Base-by-base conservation (phyloP, 1,139 yeast species). In the Kluyveromyces sp. region DNA sequence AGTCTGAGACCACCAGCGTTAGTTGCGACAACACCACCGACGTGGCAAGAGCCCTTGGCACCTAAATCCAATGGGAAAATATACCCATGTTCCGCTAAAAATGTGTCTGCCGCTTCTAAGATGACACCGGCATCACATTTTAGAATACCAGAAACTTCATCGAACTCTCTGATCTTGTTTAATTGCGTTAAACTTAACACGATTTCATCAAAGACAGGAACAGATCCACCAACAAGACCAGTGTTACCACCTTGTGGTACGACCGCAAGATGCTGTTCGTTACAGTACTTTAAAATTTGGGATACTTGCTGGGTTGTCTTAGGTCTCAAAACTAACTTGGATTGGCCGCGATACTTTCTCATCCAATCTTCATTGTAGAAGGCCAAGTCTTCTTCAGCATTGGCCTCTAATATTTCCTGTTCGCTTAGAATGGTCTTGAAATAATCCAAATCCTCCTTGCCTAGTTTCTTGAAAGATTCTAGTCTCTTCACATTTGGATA, bases 211-310 rank as follows among this genome's bases (percentile, higher is more conserved):
- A 88, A 89, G 3, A 89, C 83, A 0, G 97, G 96, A 37, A 81
- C 79, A 2, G 95, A 83, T 2, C 96, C 97, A 46, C 97, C 97
- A 32, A 89, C 97, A 45, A 89, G 76, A n/a, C 96, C 96, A 4
- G 97, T 89, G 67, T 89, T 89, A 50, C 97, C 97, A 61, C 96
- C 96, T 66, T 89, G 97, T 6, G 97, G 97, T 3, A 88, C 96
- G 44, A 89, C 84, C 0, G 97, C 96, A 42, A 89, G 69, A 50
- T 74, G 76, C 41, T 81, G 68, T 28, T 81, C 87, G 61, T 86
- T 84, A 71, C 96, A 87, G 66, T 87, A 83, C 63, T 80, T 79
- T 59, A 89, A 64, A 52, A 89, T 86, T 57, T 78, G 61, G 7
- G 92, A 74, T 25, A 92, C 83, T 64, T 92, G 94, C 50, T 83